A percentile compares a stretch with the other conserved stretches of the same genome.
Evolutionary conservation across 2,329 filamentous ascomycete species (phyloP).

Genomic region (Sporothrix brasiliensis): DNA sequence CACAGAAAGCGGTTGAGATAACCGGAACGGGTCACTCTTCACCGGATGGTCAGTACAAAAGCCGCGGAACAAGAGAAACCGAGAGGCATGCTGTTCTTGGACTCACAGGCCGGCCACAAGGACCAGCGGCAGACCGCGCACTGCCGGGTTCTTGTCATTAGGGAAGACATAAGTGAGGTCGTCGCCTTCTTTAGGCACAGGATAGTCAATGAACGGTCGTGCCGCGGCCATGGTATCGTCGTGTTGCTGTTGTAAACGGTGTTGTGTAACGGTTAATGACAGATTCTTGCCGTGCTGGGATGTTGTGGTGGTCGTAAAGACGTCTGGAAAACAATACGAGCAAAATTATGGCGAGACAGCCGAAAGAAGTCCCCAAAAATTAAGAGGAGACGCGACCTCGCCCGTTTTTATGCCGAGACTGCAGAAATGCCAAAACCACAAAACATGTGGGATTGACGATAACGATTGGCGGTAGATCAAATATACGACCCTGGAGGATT

Average conservation of each 20-base stretch:
- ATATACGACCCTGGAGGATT: neutral
- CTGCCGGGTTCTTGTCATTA: conserved; percentile 66
- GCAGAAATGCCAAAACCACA: neutral
- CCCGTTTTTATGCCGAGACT: neutral
- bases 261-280: neutral
- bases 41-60: neutral
- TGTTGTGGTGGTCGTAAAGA: neutral
- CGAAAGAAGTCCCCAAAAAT: neutral
- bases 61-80: neutral
- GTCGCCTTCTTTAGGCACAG: conserved; percentile 47
- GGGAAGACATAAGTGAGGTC: conserved; percentile 41
- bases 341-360: neutral
- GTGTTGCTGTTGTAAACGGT: neutral
- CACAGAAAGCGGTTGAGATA: conserved; percentile 68
- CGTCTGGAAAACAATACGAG: neutral
- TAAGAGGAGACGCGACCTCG: neutral
- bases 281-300: neutral
- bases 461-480: neutral
- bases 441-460: neutral
- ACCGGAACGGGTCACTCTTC: conserved; percentile 61
- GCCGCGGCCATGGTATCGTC: conserved; percentile 30
- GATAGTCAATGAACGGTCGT: conserved; percentile 49
- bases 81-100: too few relatives aligned
- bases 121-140: conserved; percentile 67
- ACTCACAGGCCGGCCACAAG: conserved; percentile 49